Percentiles rank a stretch among this genome's conserved stretches.
Conservation (phyloP, 768 basidiomycete species). For the Termitomyces heimii region DNA sequence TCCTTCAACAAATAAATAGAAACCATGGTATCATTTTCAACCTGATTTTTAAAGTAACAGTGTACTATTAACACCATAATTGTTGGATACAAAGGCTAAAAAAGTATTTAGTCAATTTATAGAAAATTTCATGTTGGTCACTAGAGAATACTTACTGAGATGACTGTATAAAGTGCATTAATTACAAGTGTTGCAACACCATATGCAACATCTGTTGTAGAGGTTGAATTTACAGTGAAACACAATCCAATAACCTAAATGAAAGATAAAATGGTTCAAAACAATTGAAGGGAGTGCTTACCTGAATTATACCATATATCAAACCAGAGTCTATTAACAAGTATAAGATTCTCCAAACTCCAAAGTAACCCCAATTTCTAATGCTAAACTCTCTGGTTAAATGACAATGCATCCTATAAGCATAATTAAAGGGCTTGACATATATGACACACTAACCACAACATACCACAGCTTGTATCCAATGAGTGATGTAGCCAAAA, state of each 20-base stretch:
- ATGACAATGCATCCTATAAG: neutral
- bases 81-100: neutral
- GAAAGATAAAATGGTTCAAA: neutral
- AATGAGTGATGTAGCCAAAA: neutral
- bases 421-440: neutral
- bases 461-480: neutral
- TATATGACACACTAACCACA: neutral
- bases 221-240: neutral
- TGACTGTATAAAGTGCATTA: neutral
- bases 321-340: neutral
- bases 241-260: neutral
- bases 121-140: neutral
- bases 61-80: neutral
- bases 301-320: neutral
- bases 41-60: neutral
- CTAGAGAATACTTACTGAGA: neutral
- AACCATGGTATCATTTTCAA: neutral
- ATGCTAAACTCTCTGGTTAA: neutral
- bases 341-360: neutral
- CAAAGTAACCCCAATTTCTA: neutral
- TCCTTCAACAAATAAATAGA: neutral
- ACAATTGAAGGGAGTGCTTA: neutral
- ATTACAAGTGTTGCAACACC: neutral
- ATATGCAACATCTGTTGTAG: neutral
- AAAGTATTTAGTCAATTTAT: neutral